Conservation (phyloP, 257 asterid species). For the Solanum paucissectum region DNA sequence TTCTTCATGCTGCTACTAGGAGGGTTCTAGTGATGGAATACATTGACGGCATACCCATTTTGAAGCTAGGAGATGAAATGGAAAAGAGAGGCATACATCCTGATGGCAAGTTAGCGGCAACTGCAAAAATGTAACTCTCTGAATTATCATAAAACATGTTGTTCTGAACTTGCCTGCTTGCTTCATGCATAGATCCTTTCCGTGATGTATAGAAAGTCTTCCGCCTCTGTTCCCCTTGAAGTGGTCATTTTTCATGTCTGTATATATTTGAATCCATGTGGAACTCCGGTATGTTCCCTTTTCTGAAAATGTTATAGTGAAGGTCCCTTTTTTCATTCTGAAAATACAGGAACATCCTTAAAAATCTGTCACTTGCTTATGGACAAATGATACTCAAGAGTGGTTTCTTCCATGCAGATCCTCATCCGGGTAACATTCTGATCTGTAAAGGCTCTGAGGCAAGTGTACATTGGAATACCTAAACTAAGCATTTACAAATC, state of each 20-base stretch:
- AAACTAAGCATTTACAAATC: not conserved
- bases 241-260: not conserved
- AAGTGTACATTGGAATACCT: slow-evolving; percentile 13
- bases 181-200: not conserved
- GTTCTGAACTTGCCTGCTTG: slow-evolving; percentile 6
- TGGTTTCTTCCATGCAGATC: slow-evolving; percentile 99
- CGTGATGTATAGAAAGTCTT: not conserved
- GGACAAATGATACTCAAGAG: slow-evolving; percentile 96
- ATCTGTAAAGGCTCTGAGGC: slow-evolving; percentile 93
- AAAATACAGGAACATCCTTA: slow-evolving; percentile 73
- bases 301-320: not conserved
- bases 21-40: slow-evolving; percentile 91
- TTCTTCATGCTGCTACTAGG: slow-evolving; percentile 33
- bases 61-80: slow-evolving; percentile 91
- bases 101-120: slow-evolving; percentile 75
- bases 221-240: not conserved
- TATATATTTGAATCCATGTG: not conserved
- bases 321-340: not conserved
- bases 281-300: not conserved
- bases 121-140: slow-evolving; percentile 93
- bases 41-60: slow-evolving; percentile 85
- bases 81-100: slow-evolving; percentile 92
- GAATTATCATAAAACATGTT: slow-evolving; percentile 28
- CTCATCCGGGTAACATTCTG: slow-evolving; percentile 98
- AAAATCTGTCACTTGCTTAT: slow-evolving; percentile 82